phyloP scores from a whole-genome alignment of 169 alveolate species.

The Plasmodium sp. region DNA sequence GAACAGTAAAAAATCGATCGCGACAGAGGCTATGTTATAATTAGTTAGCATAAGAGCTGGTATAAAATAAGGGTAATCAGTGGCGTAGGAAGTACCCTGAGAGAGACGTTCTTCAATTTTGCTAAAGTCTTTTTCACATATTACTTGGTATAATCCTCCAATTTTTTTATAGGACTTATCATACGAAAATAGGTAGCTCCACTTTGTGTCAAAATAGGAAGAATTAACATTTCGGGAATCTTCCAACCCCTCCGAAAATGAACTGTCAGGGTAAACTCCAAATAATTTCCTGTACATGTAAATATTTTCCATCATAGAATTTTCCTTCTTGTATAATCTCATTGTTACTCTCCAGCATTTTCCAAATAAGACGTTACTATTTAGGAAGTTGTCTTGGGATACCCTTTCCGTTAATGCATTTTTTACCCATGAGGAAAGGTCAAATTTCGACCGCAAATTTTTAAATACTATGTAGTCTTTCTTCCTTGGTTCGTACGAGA shows the following conservation, averaged over 20 bases:
- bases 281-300: conserved; percentile 49
- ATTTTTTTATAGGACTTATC: conserved; percentile 59
- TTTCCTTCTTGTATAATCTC: conserved; percentile 60
- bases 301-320: conserved; percentile 16
- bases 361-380: conserved; percentile 51
- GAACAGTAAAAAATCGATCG: conserved; percentile 77
- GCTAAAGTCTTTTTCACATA: conserved; percentile 74
- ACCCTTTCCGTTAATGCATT: conserved; percentile 17
- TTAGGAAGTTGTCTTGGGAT: conserved; percentile 24
- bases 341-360: conserved; percentile 74
- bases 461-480: conserved; percentile 45
- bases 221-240: conserved; percentile 18
- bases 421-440: conserved; percentile 47
- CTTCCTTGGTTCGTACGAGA: conserved; percentile 61
- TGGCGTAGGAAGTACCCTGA: conserved; percentile 73
- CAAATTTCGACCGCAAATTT: conserved; percentile 29
- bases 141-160: conserved; percentile 78
- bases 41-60: conserved; percentile 79
- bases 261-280: conserved; percentile 74
- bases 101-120: conserved; percentile 71
- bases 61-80: conserved; percentile 79
- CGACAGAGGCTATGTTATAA: conserved; percentile 71
- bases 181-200: conserved; percentile 39
- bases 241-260: conserved; percentile 42
- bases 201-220: conserved; percentile 13